phyloP scores from a whole-genome alignment of 2,329 filamentous ascomycete genomes.

The Aspergillus fijiensis region DNA sequence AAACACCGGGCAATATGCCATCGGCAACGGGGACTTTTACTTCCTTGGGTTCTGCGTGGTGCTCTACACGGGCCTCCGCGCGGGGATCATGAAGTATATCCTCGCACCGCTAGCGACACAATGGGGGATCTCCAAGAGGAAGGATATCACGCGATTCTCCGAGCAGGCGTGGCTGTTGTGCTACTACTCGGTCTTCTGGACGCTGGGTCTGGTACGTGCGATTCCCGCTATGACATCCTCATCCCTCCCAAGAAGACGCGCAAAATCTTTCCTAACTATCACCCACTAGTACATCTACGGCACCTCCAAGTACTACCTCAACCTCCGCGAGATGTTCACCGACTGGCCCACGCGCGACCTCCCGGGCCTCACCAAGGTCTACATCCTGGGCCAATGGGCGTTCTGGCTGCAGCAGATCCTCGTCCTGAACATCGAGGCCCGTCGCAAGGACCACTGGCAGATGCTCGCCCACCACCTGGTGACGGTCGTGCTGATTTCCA shows the following conservation, averaged over 20 bases:
- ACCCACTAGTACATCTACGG: constrained; percentile 66
- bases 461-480: constrained; percentile 89
- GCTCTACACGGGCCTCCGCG: constrained; percentile 76
- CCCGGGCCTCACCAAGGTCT: constrained; percentile 47
- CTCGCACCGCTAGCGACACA: constrained; percentile 70
- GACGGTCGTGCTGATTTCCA: constrained; percentile 72
- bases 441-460: constrained; percentile 84
- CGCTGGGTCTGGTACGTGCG: constrained; percentile 67
- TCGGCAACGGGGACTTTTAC: neutral
- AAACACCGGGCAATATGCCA: neutral
- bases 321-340: constrained; percentile 71
- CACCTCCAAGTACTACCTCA: constrained; percentile 70
- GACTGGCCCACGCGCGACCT: constrained; percentile 75
- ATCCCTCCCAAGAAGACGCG: too few relatives aligned
- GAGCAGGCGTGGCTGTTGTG: constrained; percentile 76
- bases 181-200: constrained; percentile 75
- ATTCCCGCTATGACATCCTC: too few relatives aligned
- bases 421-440: constrained; percentile 84
- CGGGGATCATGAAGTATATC: constrained; percentile 64
- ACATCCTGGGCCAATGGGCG: constrained; percentile 78
- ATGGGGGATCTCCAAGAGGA: constrained; percentile 67
- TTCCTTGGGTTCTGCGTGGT: constrained; percentile 72
- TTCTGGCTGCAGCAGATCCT: constrained; percentile 90
- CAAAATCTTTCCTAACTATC: too few relatives aligned
- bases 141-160: constrained; percentile 74